Base-by-base conservation (phyloP, 23 red algal genomes). In the Cyanidium caldarium region DNA sequence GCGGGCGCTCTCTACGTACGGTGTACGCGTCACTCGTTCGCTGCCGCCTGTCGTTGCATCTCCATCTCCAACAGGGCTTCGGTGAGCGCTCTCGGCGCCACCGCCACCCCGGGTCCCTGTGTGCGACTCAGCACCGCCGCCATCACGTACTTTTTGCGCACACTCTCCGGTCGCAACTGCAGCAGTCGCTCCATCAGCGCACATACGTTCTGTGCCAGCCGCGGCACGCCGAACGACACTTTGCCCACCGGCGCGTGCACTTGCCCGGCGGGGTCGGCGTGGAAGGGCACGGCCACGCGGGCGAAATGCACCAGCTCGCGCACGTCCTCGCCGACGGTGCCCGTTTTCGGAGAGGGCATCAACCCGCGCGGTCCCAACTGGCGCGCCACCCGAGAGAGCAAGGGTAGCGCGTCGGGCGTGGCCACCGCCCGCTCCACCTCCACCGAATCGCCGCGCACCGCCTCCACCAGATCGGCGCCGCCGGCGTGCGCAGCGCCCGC, bases 361-460 rank as follows among this genome's bases (percentile, higher is more conserved):
- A 87, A 66, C 1, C 83, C 83, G 28, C 72, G 71, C 20, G 83
- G 76, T 33, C 83, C 83, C 31, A 87, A 58, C 39, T 44, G 33
- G 38, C 45, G 58, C 35, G 83, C 83, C 25, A 87, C 75, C 3
- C 51, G 51, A 5, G 51, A 7, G n/a, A 61, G n/a, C 12, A 37
- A 57, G 14, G 45, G 36, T 34, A 73, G 38, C 40, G 79, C 20
- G 25, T 80, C 66, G 23, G 83, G 83, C 5, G 45, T 72, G 21
- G 83, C 45, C 28, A 87, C 39, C 31, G 69, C 73, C 7, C 51
- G 51, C 23, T 61, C 51, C 7, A 61, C 19, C 10, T 16, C 31
- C 21, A 61, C 21, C 29, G 67, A 70, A 21, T 56, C 20, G 1
- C 58, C 68, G 25, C 74, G 77, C 33, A 87, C 39, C 19, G 45